These are phyloP conservation scores for Globisporangium echinulatum DNA, from an alignment of 352 stramenopile genomes.

Conservation along the genomic window DNA sequence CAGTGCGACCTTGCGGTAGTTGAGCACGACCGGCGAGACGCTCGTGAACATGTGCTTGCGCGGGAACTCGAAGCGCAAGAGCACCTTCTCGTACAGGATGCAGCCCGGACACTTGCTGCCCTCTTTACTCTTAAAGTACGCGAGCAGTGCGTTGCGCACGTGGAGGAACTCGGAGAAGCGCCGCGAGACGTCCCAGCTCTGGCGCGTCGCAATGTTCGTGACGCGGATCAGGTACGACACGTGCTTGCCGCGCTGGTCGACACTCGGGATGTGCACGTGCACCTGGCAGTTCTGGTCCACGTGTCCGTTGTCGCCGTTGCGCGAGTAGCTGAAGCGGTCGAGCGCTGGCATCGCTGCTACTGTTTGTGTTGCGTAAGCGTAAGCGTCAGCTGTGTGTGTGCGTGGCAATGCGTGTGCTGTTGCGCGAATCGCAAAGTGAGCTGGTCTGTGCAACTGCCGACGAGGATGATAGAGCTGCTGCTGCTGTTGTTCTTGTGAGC, in stretches of 20 bases:
- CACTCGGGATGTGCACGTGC: constrained; percentile 50
- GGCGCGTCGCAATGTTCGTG: constrained; percentile 53
- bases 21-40: constrained; percentile 65
- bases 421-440: not conserved
- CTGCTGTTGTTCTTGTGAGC: not conserved
- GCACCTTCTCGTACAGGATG: constrained; percentile 77
- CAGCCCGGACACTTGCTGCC: constrained; percentile 73
- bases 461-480: not conserved
- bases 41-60: constrained; percentile 81
- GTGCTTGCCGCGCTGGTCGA: constrained; percentile 37
- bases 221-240: constrained; percentile 69
- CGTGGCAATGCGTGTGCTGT: not conserved
- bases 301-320: constrained; percentile 56
- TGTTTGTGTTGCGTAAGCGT: constrained; percentile 8
- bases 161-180: constrained; percentile 81
- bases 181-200: constrained; percentile 63
- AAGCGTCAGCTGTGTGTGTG: not conserved
- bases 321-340: constrained; percentile 79
- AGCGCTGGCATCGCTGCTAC: constrained; percentile 4
- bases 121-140: constrained; percentile 43
- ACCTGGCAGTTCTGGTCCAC: constrained; percentile 69
- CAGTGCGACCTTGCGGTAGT: constrained; percentile 76
- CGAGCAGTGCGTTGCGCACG: constrained; percentile 64
- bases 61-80: constrained; percentile 79
- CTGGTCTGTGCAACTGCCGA: constrained; percentile 1